Conservation (phyloP, 2,329 filamentous ascomycete genomes). For the Phialophora tarda region DNA sequence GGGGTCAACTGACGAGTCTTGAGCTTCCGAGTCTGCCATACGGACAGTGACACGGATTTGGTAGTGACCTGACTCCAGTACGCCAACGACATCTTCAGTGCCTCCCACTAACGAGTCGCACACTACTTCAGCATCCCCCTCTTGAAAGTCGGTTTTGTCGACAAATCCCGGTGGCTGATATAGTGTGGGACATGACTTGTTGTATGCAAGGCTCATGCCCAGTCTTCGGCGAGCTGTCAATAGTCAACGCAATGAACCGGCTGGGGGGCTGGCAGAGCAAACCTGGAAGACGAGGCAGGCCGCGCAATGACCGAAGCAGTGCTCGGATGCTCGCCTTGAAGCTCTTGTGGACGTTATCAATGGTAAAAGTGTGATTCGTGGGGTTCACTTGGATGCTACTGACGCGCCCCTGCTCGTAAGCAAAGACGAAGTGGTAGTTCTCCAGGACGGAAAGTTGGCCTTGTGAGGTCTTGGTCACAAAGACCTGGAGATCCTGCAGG, state of each 20-base stretch:
- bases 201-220: constrained; percentile 54
- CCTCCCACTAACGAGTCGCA: constrained; percentile 24
- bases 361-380: constrained; percentile 43
- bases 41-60: constrained; percentile 26
- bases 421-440: constrained; percentile 57
- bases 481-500: constrained; percentile 55
- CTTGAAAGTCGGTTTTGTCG: constrained; percentile 23
- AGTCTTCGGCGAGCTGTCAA: constrained; percentile 44
- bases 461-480: constrained; percentile 50
- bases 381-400: constrained; percentile 42
- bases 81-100: constrained; percentile 19
- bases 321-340: constrained; percentile 52
- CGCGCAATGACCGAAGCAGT: constrained; percentile 47
- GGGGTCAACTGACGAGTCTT: constrained; percentile 13
- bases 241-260: constrained; percentile 17
- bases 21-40: neutral
- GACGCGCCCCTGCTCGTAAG: constrained; percentile 47
- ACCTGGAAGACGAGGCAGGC: constrained; percentile 52
- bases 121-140: constrained; percentile 18
- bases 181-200: constrained; percentile 46
- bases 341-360: constrained; percentile 47
- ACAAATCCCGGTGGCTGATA: constrained; percentile 46
- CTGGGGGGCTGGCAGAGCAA: neutral
- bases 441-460: constrained; percentile 52
- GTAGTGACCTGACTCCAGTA: constrained; percentile 29